Conservation (phyloP, 345 rosid genomes). For the Geranium brycei region DNA sequence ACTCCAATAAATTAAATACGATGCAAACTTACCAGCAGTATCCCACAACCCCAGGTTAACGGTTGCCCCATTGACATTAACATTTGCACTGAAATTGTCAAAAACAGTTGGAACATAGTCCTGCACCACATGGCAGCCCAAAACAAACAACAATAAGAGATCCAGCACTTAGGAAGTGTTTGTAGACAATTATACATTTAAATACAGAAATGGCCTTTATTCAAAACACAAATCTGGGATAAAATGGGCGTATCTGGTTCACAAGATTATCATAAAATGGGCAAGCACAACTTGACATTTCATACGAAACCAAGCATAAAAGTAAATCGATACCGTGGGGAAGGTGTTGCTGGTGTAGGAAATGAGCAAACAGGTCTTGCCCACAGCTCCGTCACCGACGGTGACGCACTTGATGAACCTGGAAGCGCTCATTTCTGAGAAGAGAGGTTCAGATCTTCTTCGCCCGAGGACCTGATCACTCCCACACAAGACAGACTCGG, state of each 20-base stretch:
- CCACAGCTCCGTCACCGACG: slow-evolving; percentile 95
- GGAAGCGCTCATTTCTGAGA: slow-evolving; percentile 60
- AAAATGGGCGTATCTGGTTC: too few species aligned
- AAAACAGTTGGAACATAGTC: slow-evolving; percentile 95
- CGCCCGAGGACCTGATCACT: too few species aligned
- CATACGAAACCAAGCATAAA: not conserved
- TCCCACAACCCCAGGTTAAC: slow-evolving; percentile 94
- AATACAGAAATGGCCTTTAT: too few species aligned
- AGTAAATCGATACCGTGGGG: slow-evolving; percentile 48
- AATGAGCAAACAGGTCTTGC: slow-evolving; percentile 86
- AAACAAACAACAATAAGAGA: slow-evolving; percentile 3
- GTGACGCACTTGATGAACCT: slow-evolving; percentile 96
- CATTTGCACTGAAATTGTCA: slow-evolving; percentile 98
- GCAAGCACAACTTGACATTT: too few species aligned
- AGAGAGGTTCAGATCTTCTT: too few species aligned
- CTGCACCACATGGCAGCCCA: slow-evolving; percentile 29
- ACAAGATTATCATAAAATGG: too few species aligned
- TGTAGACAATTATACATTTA: not conserved
- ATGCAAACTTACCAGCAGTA: slow-evolving; percentile 64
- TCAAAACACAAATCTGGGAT: too few species aligned
- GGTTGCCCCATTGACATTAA: slow-evolving; percentile 85
- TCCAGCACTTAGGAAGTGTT: not conserved
- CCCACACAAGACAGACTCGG: too few species aligned
- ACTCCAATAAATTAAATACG: not conserved
- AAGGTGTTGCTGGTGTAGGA: slow-evolving; percentile 97